These are phyloP conservation scores for Daldinia caldariorum DNA, from an alignment of 495 filamentous ascomycete species.

Conservation along the genomic window DNA sequence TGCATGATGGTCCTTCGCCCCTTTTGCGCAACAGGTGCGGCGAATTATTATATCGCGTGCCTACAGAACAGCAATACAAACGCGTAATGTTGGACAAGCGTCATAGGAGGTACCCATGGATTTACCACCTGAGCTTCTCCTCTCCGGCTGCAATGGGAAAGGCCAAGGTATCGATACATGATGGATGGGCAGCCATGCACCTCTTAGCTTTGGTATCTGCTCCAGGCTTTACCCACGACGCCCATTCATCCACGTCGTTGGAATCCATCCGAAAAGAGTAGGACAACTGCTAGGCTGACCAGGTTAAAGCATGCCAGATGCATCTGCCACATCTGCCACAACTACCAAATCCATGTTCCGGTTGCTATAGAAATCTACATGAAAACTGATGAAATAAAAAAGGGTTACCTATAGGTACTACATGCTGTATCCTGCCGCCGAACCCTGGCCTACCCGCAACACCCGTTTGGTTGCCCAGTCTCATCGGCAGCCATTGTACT, in stretches of 20 bases:
- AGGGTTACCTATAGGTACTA: background rate
- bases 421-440: constrained; percentile 31
- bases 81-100: constrained; percentile 24
- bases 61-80: constrained; percentile 17
- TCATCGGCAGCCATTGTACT: constrained; percentile 32
- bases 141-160: constrained; percentile 29
- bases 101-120: constrained; percentile 20
- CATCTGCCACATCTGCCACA: constrained; percentile 25
- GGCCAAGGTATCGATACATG: constrained; percentile 47
- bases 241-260: constrained; percentile 47
- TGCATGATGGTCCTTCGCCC: constrained; percentile 18
- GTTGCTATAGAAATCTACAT: constrained; percentile 40
- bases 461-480: constrained; percentile 34
- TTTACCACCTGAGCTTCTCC: constrained; percentile 2
- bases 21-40: constrained; percentile 30
- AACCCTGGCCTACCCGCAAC: constrained; percentile 41
- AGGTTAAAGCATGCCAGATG: constrained; percentile 44
- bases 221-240: constrained; percentile 27
- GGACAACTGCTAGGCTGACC: constrained; percentile 6
- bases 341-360: constrained; percentile 8
- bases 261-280: constrained; percentile 38
- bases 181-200: constrained; percentile 49
- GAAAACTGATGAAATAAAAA: background rate
- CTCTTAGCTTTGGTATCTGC: constrained; percentile 45
- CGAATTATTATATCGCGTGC: constrained; percentile 30